Base-by-base conservation (phyloP, 192 early-diverging fungal species). In the Podila epicladia region DNA sequence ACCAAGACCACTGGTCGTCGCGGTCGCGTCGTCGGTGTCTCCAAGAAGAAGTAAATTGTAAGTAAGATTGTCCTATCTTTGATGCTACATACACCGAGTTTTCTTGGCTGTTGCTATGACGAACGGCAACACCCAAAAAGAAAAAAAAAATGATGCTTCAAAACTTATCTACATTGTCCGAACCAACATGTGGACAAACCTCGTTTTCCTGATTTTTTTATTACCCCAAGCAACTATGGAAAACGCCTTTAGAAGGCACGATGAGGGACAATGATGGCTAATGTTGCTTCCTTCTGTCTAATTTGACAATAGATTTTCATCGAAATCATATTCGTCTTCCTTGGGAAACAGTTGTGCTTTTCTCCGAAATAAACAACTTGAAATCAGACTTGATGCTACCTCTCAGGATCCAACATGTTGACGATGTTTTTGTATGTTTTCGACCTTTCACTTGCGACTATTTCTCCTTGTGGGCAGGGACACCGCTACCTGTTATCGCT, bases 1-100 rank as follows among this genome's bases (percentile, higher is more conserved):
- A 99, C 97, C 87, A 98, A 98, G 89, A 98, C 97, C 87, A 98
- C 97, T 64, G 97, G 97, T 86, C 94, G 97, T 82, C 91, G 94
- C 72, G 97, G 97, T 83, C 89, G 95, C 84, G 94, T 93, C 74
- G 96, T 99, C 85, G 97, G 96, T 96, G 95, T 96, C 82, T 91
- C 95, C 90, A 99, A 98, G 94, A 99, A 98, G 96, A 97, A 98
- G 86, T 89, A 89, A 80, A 80, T 53, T 85, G 83, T 80, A 83
- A 85, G 85, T 88, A 60, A 51, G 31, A 28, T 49, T 51, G 28
- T 50, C 58, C 51, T 63, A 17, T 51, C 66, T 69, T 33, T 53
- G n/a, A n/a, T 65, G n/a, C 58, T 66, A 64, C 51, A n/a, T 75
- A 12, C 26, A 50, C 29, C 28, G 29, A 61, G 3, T 29, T 65